phyloP scores from a whole-genome alignment of 2,329 filamentous ascomycete species.

The Chaetomium globosum region DNA sequence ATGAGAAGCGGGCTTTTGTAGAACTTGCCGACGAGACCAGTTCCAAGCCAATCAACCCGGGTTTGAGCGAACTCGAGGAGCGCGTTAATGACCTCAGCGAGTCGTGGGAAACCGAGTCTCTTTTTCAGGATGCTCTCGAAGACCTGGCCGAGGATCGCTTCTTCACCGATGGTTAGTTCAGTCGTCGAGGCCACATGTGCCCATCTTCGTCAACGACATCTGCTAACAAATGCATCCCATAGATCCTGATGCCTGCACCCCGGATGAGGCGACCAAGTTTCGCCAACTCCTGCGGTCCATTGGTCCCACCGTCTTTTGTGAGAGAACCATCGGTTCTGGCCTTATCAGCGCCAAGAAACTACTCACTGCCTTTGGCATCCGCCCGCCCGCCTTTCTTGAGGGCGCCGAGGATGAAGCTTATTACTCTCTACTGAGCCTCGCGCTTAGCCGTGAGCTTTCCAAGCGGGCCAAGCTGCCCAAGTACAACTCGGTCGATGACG shows the following conservation, averaged over 20 bases:
- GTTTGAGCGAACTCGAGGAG: conserved; percentile 52
- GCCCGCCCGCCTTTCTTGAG: conserved; percentile 72
- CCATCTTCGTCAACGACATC: conserved; percentile 29
- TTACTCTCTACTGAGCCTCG: conserved; percentile 72
- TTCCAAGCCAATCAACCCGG: conserved; percentile 32
- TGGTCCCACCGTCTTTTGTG: conserved; percentile 77
- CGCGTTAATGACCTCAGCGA: conserved; percentile 56
- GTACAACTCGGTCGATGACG: conserved; percentile 88
- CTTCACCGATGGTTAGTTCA: conserved; percentile 48
- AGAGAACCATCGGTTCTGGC: conserved; percentile 68
- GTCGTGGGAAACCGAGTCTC: conserved; percentile 65
- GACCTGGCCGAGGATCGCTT: conserved; percentile 57
- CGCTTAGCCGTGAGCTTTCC: conserved; percentile 76
- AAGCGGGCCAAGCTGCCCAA: conserved; percentile 77
- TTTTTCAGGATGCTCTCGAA: conserved; percentile 65
- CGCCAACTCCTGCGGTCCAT: conserved; percentile 72
- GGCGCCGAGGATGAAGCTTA: conserved; percentile 73
- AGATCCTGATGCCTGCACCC: conserved; percentile 60
- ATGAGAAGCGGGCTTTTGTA: conserved; percentile 36
- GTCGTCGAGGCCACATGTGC: conserved; percentile 21
- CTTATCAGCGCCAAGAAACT: conserved; percentile 78
- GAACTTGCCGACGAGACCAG: conserved; percentile 43
- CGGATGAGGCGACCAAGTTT: conserved; percentile 68
- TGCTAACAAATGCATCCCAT: conserved; percentile 12
- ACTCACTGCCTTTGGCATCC: conserved; percentile 81